Evolutionary conservation across 2,329 filamentous ascomycete genomes (phyloP), one percentile per base, ranked within the genome.

Genomic region (Ophiostoma australiae): DNA sequence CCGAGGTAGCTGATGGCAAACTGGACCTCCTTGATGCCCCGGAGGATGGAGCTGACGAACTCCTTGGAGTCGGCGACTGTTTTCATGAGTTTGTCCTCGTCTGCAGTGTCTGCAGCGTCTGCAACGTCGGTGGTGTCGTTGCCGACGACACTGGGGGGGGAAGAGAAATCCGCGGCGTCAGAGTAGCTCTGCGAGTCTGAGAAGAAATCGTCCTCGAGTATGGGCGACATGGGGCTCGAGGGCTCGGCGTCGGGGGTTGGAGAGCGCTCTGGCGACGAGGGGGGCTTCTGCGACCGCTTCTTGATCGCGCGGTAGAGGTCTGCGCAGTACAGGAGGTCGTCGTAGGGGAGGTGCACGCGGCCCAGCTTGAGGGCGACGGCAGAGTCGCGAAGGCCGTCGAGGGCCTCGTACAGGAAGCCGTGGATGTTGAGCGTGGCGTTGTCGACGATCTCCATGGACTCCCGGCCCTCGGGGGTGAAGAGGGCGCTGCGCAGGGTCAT

Each of bases 11-110:
- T 94, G 77, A 98, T 88, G 0, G 94, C 94, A 76, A 99, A 92
- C 79, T 99, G 95, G 15, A 99, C 91, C 79, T 99, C 95, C 78
- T 97, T 96, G 74, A 99, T 93, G 69, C 95, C 95, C 65, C 92
- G 88, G 68, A 99, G 83, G 61, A 97, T 90, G 0, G 95, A 97
- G 78, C 91, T 92, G 71, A 94, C 86, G 77, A 99, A 95, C 74
- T 97, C 93, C 76, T 94, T 94, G 0, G 93, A 97, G 77, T 97
- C 94, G 0, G 94, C 94, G 0, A 97, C 91, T 0, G 91, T 90
- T 78, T 92, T 90, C 71, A 94, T 89, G 71, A 97, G 85, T 39
- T 87, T 85, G 70, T 92, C 88, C 72, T 86, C 83, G 31, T 72
- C 70, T 20, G 44, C 11, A 27, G 44, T 13, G 52, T 44, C 23